A percentile compares a stretch with the other conserved stretches of the same genome.
These are phyloP conservation scores for Fusarium sp. DNA, from an alignment of 2,329 filamentous ascomycete genomes.

Conservation along the genomic window DNA sequence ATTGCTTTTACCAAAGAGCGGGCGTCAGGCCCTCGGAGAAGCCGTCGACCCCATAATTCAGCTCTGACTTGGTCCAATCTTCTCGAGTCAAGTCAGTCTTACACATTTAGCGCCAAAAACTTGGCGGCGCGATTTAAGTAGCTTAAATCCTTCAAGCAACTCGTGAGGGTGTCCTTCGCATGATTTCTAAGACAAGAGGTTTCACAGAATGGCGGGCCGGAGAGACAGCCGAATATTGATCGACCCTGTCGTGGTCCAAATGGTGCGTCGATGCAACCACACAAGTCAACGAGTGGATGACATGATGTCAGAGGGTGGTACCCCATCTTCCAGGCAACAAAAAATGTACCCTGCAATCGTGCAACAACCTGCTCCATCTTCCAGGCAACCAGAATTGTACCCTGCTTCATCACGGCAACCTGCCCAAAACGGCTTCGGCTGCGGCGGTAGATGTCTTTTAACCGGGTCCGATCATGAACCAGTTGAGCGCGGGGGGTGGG, in stretches of 20 bases:
- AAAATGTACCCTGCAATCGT: constrained; percentile 5
- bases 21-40: neutral
- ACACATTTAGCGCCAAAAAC: neutral
- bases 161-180: neutral
- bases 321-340: neutral
- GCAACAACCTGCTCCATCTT: neutral
- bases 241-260: neutral
- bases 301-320: constrained; percentile 4
- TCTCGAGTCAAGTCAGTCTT: neutral
- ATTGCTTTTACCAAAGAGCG: neutral
- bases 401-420: neutral
- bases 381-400: neutral
- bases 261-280: neutral
- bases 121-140: neutral
- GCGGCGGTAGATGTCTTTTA: neutral
- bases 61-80: neutral
- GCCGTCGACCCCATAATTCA: neutral
- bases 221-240: neutral
- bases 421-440: neutral
- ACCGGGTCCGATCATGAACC: neutral
- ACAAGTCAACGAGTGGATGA: neutral
- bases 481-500: neutral
- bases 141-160: neutral
- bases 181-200: neutral
- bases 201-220: neutral